A percentile compares a stretch with the other conserved stretches of the same genome.
Evolutionary conservation across 208 protist genomes (phyloP).

Genomic region (Acanthamoeba castellanii): DNA sequence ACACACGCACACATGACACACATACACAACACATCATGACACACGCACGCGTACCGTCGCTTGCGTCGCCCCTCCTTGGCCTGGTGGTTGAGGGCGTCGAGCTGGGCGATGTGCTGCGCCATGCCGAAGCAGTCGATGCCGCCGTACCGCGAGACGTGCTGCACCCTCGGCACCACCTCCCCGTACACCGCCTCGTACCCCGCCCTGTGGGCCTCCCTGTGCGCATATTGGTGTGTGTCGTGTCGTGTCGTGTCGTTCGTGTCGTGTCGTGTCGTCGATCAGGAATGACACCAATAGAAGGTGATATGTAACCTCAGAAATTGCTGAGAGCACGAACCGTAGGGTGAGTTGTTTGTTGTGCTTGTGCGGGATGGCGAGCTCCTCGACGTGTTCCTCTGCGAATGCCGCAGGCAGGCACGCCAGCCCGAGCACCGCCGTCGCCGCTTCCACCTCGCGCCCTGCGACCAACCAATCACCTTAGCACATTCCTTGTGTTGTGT

Average conservation of each 20-base stretch:
- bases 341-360: conserved; percentile 15
- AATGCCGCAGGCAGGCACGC: neutral
- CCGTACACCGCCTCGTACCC: neutral
- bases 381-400: neutral
- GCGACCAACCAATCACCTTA: neutral
- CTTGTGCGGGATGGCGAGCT: conserved; percentile 14
- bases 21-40: neutral
- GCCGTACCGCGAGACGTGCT: neutral
- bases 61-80: conserved; percentile 31
- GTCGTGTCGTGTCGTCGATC: neutral
- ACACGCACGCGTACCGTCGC: neutral
- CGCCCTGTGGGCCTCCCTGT: neutral
- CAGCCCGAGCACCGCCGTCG: neutral
- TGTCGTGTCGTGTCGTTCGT: too few relatives aligned
- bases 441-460: neutral
- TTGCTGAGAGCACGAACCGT: neutral
- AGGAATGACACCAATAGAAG: too few relatives aligned
- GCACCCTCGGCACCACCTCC: conserved; percentile 25
- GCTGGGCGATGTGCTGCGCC: neutral
- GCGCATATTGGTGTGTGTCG: neutral
- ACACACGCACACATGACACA: neutral
- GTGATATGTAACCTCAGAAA: too few relatives aligned
- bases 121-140: conserved; percentile 15
- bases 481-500: neutral
- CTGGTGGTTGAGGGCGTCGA: neutral